Evolutionary conservation across 306 rosid genomes (phyloP).

Genomic region (Urtica urens): DNA sequence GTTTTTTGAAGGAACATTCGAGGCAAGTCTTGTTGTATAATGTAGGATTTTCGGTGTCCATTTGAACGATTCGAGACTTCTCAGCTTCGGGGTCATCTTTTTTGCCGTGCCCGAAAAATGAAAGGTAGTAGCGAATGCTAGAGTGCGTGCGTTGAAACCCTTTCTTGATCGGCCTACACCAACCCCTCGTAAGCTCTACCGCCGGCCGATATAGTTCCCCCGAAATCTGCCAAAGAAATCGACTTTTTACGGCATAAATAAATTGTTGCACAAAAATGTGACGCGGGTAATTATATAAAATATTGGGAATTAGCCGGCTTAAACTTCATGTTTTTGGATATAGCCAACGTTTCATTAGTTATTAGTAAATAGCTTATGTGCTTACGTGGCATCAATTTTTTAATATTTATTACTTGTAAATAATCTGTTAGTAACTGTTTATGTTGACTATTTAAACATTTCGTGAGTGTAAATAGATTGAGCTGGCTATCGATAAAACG

Average conservation of each 20-base stretch:
- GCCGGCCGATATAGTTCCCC: conserved; percentile 57
- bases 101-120: conserved; percentile 29
- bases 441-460: too few species aligned
- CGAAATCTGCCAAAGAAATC: conserved; percentile 52
- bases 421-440: too few species aligned
- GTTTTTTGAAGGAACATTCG: conserved; percentile 68
- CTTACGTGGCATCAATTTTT: too few species aligned
- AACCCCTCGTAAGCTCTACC: conserved; percentile 40
- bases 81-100: conserved; percentile 25
- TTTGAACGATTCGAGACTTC: conserved; percentile 66
- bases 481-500: too few species aligned
- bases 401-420: too few species aligned
- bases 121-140: conserved; percentile 71
- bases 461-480: too few species aligned
- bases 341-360: too few species aligned
- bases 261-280: too few species aligned
- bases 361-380: too few species aligned
- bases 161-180: conserved; percentile 58
- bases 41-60: conserved; percentile 83
- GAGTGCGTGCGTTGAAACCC: conserved; percentile 49
- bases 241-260: too few species aligned
- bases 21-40: conserved; percentile 69
- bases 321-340: too few species aligned
- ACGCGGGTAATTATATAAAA: not conserved
- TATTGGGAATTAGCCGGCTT: not conserved